Percentiles rank a stretch among this genome's conserved stretches.
Evolutionary conservation across 2,329 filamentous ascomycete species (phyloP).

Genomic region (Hypoxylon sp.): DNA sequence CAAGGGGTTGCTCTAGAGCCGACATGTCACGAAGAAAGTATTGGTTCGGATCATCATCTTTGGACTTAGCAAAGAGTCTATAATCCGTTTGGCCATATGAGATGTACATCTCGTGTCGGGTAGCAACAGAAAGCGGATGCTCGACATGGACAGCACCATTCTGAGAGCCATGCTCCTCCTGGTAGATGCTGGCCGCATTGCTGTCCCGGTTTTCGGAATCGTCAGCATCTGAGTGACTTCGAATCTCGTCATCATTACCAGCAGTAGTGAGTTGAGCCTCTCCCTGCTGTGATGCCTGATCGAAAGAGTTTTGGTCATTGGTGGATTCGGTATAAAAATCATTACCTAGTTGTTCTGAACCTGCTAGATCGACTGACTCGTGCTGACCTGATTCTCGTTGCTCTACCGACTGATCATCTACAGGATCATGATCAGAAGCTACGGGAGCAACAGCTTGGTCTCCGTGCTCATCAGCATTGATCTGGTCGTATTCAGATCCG

Average conservation of each 20-base stretch:
- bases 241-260: constrained; percentile 5
- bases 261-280: constrained; percentile 8
- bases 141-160: constrained; percentile 17
- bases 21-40: constrained; percentile 47
- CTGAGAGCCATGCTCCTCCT: constrained; percentile 3
- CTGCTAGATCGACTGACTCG: constrained; percentile 6
- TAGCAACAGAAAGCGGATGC: constrained; percentile 36
- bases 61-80: constrained; percentile 45
- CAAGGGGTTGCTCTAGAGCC: constrained; percentile 40
- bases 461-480: constrained; percentile 14
- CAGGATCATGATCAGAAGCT: neutral
- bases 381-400: constrained; percentile 10
- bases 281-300: constrained; percentile 20
- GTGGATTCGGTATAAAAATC: constrained; percentile 32
- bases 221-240: constrained; percentile 11
- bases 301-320: constrained; percentile 32
- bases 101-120: constrained; percentile 43
- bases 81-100: constrained; percentile 47
- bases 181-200: constrained; percentile 1
- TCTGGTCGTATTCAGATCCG: constrained; percentile 14
- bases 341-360: constrained; percentile 34
- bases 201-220: constrained; percentile 13
- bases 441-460: constrained; percentile 1
- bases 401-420: neutral
- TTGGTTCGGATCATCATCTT: constrained; percentile 46